A percentile compares a stretch with the other conserved stretches of the same genome.
phyloP scores from a whole-genome alignment of 176 grass and related monocot genomes.

The Oryza meridionalis region DNA sequence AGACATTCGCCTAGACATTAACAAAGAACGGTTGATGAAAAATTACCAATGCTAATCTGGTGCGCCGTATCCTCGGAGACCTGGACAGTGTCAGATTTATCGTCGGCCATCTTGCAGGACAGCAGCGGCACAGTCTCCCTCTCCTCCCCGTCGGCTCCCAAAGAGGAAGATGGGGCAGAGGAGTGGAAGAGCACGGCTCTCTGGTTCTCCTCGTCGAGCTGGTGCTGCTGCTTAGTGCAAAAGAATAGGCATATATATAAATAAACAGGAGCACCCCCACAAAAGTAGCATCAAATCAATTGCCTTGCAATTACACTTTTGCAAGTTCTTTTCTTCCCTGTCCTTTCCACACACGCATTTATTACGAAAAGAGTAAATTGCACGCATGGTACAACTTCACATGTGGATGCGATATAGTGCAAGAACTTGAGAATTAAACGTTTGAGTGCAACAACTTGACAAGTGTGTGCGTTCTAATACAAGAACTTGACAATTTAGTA shows the following conservation, averaged over 20 bases:
- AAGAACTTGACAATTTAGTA: too few species aligned
- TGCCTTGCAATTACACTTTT: background rate
- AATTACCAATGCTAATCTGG: conserved; percentile 34
- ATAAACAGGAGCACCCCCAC: background rate
- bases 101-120: conserved; percentile 34
- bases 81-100: conserved; percentile 23
- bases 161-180: conserved; percentile 15
- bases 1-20: background rate
- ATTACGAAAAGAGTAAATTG: too few species aligned
- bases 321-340: background rate
- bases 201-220: background rate
- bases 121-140: conserved; percentile 17
- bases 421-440: too few species aligned
- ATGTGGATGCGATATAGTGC: too few species aligned
- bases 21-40: background rate
- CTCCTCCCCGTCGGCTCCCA: background rate
- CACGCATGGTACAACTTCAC: too few species aligned
- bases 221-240: background rate
- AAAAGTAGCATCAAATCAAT: background rate
- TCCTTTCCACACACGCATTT: background rate
- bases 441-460: too few species aligned
- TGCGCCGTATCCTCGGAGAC: conserved; percentile 9
- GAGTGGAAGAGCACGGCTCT: background rate
- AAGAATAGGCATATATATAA: background rate
- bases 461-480: too few species aligned